A percentile compares a stretch with the other conserved stretches of the same genome.
Evolutionary conservation across 768 basidiomycete genomes (phyloP).

Genomic region (Pulveroboletus frians): DNA sequence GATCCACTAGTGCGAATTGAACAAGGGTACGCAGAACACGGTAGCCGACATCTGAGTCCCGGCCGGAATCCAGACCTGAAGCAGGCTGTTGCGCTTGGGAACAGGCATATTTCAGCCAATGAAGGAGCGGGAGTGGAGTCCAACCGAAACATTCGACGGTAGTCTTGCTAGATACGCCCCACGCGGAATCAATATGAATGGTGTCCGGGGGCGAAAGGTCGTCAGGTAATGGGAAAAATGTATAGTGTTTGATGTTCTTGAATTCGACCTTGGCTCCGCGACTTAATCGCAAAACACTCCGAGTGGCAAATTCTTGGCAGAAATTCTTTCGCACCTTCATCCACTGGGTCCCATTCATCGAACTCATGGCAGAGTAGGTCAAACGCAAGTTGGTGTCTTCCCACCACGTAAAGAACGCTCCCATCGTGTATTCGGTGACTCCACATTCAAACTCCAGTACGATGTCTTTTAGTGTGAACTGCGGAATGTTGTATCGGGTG

Average conservation of each 20-base stretch:
- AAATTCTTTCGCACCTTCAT: neutral
- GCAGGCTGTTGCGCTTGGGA: slow-evolving; percentile 25
- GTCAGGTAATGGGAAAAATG: slow-evolving; percentile 18
- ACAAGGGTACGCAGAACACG: slow-evolving; percentile 55
- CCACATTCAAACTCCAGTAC: slow-evolving; percentile 9
- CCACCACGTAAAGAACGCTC: slow-evolving; percentile 12
- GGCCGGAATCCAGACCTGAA: neutral
- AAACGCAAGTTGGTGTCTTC: neutral
- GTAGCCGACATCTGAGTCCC: slow-evolving; percentile 38
- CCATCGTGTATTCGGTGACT: slow-evolving; percentile 4
- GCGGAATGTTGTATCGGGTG: slow-evolving; percentile 3
- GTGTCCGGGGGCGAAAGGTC: neutral
- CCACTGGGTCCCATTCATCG: too few species aligned
- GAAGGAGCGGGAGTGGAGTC: slow-evolving; percentile 61
- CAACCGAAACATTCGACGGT: slow-evolving; percentile 55
- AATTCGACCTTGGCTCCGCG: slow-evolving; percentile 34
- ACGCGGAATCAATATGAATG: neutral
- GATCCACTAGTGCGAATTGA: slow-evolving; percentile 76
- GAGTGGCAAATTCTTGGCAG: slow-evolving; percentile 45
- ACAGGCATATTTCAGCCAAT: slow-evolving; percentile 67
- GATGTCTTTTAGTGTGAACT: slow-evolving; percentile 2
- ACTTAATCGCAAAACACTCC: neutral
- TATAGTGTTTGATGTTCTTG: slow-evolving; percentile 51
- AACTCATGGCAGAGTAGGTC: neutral
- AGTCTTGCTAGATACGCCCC: slow-evolving; percentile 39